Conservation (phyloP, 2,329 filamentous ascomycete genomes). For the Didymella segeticola region DNA sequence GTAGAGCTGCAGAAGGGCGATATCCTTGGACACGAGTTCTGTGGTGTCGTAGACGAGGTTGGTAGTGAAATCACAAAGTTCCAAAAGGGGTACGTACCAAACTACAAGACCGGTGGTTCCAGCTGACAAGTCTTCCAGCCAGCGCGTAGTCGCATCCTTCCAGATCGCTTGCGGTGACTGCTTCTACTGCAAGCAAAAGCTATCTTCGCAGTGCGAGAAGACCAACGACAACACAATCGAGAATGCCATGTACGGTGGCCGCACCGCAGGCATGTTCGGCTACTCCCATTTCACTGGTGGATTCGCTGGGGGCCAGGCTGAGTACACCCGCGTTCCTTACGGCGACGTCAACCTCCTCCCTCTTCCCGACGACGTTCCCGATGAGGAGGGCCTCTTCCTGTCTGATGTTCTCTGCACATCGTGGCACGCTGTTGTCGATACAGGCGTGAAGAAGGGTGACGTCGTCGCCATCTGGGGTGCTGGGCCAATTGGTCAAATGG, state of each 20-base stretch:
- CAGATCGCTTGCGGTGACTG: conserved; percentile 77
- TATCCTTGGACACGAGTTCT: conserved; percentile 61
- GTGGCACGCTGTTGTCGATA: conserved; percentile 85
- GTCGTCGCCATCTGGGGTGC: conserved; percentile 86
- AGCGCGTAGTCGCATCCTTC: conserved; percentile 81
- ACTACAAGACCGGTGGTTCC: not conserved
- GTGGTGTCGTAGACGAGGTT: conserved; percentile 57
- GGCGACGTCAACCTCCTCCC: conserved; percentile 82
- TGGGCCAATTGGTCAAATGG: conserved; percentile 84
- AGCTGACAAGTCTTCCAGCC: conserved; percentile 39
- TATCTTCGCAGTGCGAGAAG: conserved; percentile 79
- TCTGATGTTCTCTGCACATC: conserved; percentile 81
- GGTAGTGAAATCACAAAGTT: conserved; percentile 53
- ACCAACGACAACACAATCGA: conserved; percentile 77
- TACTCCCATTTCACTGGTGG: conserved; percentile 78
- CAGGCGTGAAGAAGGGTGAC: conserved; percentile 77
- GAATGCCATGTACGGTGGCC: conserved; percentile 79
- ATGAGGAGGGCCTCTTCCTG: conserved; percentile 82
- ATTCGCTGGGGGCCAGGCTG: conserved; percentile 86
- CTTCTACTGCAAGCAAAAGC: conserved; percentile 78
- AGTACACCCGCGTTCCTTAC: conserved; percentile 82
- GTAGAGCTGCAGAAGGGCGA: conserved; percentile 60
- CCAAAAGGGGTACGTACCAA: conserved; percentile 47
- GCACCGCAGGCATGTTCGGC: conserved; percentile 71
- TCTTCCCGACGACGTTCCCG: conserved; percentile 78